Evolutionary conservation across 1,284 basidiomycete genomes (phyloP).

Genomic region (Leccinum subrobustum): DNA sequence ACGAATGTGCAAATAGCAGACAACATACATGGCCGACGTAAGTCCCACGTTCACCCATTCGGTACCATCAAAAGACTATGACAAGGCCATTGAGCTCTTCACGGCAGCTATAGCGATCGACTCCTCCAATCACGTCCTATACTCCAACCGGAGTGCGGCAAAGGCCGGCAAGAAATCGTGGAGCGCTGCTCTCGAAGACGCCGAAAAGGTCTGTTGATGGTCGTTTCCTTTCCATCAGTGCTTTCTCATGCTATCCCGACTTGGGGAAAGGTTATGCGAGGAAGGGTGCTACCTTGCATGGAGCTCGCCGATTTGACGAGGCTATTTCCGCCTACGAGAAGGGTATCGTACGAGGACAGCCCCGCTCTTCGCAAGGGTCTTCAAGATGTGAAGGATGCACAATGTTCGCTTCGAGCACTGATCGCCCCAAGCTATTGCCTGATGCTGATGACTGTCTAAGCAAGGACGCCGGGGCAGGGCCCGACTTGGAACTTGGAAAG

Average conservation of each 20-base stretch:
- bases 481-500: conserved; percentile 63
- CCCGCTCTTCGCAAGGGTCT: too few species aligned
- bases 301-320: conserved; percentile 75
- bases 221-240: background rate
- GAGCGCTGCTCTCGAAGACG: conserved; percentile 80
- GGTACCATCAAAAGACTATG: conserved; percentile 69
- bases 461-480: conserved; percentile 43
- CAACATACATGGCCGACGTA: conserved; percentile 20
- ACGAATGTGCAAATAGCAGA: too few species aligned
- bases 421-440: too few species aligned
- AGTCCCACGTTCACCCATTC: conserved; percentile 9
- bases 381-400: too few species aligned
- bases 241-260: conserved; percentile 40
- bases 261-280: conserved; percentile 94
- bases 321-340: conserved; percentile 81
- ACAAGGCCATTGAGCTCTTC: conserved; percentile 86
- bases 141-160: conserved; percentile 91
- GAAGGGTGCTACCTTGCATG: conserved; percentile 93
- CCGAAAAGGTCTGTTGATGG: conserved; percentile 72
- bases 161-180: conserved; percentile 84
- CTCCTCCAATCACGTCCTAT: conserved; percentile 84
- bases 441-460: conserved; percentile 22
- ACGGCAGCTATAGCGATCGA: conserved; percentile 86
- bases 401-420: too few species aligned
- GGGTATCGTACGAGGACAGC: conserved; percentile 72